Percentiles rank a stretch among this genome's conserved stretches.
Conservation (phyloP, 805 yeast genomes). For the Torulaspora indica region DNA sequence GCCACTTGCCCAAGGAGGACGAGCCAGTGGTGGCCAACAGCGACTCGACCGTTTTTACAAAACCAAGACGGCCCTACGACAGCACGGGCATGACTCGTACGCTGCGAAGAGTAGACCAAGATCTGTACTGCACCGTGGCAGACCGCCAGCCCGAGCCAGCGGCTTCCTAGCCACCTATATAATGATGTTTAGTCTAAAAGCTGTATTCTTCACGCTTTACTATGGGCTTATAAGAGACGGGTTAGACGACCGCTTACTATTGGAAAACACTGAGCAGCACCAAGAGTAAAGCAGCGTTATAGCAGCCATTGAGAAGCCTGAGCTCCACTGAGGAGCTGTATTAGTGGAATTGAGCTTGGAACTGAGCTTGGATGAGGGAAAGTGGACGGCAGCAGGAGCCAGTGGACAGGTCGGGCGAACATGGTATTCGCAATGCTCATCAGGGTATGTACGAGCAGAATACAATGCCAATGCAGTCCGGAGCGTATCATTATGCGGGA, state of each 20-base stretch:
- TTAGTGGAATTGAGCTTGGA: background rate
- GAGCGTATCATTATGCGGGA: conserved; percentile 1
- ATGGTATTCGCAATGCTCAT: background rate
- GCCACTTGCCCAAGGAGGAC: conserved; percentile 19
- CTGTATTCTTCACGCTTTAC: background rate
- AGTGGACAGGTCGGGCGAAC: background rate
- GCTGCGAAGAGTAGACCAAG: conserved; percentile 16
- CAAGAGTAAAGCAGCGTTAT: background rate
- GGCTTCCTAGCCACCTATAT: background rate
- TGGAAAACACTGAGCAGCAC: background rate
- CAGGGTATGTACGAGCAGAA: conserved; percentile 4
- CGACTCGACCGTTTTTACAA: conserved; percentile 17
- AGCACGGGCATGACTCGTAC: conserved; percentile 28
- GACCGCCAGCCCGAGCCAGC: background rate
- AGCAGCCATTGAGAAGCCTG: background rate
- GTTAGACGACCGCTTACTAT: background rate
- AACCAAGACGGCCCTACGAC: conserved; percentile 33
- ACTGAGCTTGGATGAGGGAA: background rate
- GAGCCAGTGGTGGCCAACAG: conserved; percentile 19
- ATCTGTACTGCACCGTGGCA: conserved; percentile 18
- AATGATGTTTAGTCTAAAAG: background rate
- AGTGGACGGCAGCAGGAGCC: background rate
- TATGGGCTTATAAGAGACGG: conserved; percentile 1
- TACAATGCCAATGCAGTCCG: conserved; percentile 4
- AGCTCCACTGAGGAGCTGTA: background rate